Conservation (phyloP, 2,329 filamentous ascomycete species). For the Colletotrichum sp. region DNA sequence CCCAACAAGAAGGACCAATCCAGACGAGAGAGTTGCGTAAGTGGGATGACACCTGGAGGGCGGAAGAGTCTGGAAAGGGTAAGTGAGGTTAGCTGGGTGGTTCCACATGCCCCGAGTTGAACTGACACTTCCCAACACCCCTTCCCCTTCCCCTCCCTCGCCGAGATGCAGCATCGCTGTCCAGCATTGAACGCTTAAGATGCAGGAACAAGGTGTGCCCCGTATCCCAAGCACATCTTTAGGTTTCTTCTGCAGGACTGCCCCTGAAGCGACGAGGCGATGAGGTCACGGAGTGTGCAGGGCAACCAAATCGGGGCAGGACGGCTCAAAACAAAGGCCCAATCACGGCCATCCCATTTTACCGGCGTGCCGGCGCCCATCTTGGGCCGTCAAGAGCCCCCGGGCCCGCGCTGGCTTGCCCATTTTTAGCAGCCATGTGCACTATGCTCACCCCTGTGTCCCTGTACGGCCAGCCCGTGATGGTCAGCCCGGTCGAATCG, state of each 20-base stretch:
- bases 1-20: neutral
- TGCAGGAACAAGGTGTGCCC: constrained; percentile 10
- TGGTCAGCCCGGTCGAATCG: neutral
- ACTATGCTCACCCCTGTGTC: neutral
- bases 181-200: neutral
- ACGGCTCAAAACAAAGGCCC: neutral
- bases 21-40: neutral
- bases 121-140: neutral
- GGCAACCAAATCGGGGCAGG: neutral
- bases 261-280: neutral
- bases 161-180: neutral
- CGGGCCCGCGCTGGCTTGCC: neutral
- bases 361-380: constrained; percentile 3
- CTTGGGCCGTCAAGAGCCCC: neutral
- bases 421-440: constrained; percentile 6
- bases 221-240: neutral
- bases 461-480: neutral
- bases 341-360: constrained; percentile 9
- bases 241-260: neutral
- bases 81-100: neutral
- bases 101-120: neutral
- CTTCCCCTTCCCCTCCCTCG: neutral
- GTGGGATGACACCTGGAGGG: neutral
- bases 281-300: neutral
- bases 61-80: neutral